Conservation (phyloP, 768 basidiomycete species). For the Suillus clintonianus region DNA sequence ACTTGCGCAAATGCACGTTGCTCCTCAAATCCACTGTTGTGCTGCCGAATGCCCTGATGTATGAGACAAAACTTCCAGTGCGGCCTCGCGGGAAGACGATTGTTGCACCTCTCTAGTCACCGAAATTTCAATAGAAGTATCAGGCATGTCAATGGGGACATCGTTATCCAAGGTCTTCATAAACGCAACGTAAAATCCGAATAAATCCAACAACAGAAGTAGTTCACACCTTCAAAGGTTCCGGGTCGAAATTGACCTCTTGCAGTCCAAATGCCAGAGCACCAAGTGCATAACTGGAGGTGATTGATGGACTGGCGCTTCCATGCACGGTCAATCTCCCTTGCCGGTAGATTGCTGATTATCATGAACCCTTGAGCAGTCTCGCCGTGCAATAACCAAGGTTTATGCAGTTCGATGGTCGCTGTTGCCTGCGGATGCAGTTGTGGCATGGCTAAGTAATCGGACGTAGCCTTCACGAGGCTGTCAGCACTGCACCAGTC, state of each 20-base stretch:
- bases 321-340: not conserved
- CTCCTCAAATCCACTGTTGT: slow-evolving; percentile 46
- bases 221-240: slow-evolving; percentile 49
- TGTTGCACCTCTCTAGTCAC: slow-evolving; percentile 15
- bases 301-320: not conserved
- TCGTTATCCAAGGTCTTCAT: slow-evolving; percentile 56
- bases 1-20: slow-evolving; percentile 49
- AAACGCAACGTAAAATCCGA: not conserved
- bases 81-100: slow-evolving; percentile 14
- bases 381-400: slow-evolving; percentile 41
- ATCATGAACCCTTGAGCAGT: slow-evolving; percentile 43
- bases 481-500: not conserved
- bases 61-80: slow-evolving; percentile 16
- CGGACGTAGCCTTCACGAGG: slow-evolving; percentile 13
- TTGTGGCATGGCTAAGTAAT: slow-evolving; percentile 11
- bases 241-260: slow-evolving; percentile 46
- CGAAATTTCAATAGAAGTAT: slow-evolving; percentile 39
- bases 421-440: slow-evolving; percentile 8
- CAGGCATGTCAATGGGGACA: slow-evolving; percentile 36
- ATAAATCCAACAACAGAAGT: not conserved
- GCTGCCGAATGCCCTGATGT: slow-evolving; percentile 42
- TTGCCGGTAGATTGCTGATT: slow-evolving; percentile 19
- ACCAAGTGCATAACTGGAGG: slow-evolving; percentile 16
- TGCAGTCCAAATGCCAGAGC: slow-evolving; percentile 51
- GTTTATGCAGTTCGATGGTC: slow-evolving; percentile 13